Evolutionary conservation across 352 stramenopile species (phyloP).

Genomic region (Pythium plurisporium): DNA sequence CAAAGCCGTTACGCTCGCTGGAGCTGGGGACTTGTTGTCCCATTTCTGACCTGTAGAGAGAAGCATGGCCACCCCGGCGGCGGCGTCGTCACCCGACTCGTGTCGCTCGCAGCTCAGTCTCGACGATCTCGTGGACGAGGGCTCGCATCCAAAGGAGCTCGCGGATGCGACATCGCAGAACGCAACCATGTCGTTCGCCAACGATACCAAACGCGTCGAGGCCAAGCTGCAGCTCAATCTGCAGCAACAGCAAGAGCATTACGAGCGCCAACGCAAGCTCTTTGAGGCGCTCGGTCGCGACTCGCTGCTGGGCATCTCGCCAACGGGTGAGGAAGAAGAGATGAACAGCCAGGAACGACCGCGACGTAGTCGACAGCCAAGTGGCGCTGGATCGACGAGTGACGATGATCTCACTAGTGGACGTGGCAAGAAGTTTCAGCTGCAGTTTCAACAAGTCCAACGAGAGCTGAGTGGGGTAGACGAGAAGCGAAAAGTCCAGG

Average conservation of each 20-base stretch:
- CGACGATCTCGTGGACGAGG: constrained; percentile 37
- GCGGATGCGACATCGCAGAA: background rate
- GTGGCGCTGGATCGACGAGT: background rate
- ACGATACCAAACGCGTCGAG: constrained; percentile 39
- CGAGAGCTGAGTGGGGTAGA: background rate
- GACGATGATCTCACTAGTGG: background rate
- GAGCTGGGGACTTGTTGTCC: too few relatives aligned
- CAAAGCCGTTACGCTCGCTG: too few relatives aligned
- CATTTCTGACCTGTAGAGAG: too few relatives aligned
- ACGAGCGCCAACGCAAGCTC: constrained; percentile 49
- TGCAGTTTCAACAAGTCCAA: constrained; percentile 10
- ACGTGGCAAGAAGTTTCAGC: constrained; percentile 7
- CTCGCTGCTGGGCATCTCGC: constrained; percentile 11
- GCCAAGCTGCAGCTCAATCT: constrained; percentile 47
- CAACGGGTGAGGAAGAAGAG: background rate
- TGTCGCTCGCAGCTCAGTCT: constrained; percentile 34
- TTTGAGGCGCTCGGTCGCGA: constrained; percentile 49
- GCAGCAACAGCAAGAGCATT: constrained; percentile 55
- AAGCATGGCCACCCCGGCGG: too few relatives aligned
- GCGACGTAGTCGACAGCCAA: background rate
- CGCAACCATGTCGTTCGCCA: background rate
- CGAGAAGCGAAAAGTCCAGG: background rate
- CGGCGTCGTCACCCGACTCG: constrained; percentile 10
- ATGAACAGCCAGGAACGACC: background rate
- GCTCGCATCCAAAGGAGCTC: background rate